Percentiles rank a stretch among this genome's conserved stretches.
Evolutionary conservation across 306 rosid species (phyloP).

Genomic region (Ceratonia siliqua): DNA sequence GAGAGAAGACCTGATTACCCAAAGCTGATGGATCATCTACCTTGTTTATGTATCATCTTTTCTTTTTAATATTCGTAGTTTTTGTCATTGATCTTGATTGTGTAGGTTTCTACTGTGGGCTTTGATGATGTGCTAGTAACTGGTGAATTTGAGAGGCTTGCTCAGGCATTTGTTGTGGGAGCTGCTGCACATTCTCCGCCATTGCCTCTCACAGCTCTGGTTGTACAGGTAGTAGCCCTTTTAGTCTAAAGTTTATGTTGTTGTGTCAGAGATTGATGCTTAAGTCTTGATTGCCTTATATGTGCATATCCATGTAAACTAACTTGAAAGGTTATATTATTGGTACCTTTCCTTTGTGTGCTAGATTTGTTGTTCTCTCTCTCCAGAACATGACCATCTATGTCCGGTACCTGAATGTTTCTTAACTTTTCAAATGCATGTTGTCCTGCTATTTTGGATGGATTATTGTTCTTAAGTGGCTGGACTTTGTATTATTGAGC

Average conservation of each 20-base stretch:
- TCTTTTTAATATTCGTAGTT: not conserved
- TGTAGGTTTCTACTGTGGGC: constrained; percentile 71
- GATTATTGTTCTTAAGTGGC: constrained; percentile 2
- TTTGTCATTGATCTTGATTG: constrained; percentile 34
- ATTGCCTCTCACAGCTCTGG: constrained; percentile 76
- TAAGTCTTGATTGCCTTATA: not conserved
- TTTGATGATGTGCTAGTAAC: constrained; percentile 59
- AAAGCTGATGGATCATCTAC: constrained; percentile 12
- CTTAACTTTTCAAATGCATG: not conserved
- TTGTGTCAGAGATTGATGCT: not conserved
- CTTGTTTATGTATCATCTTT: not conserved
- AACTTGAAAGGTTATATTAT: not conserved
- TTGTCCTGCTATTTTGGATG: not conserved
- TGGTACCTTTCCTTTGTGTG: constrained; percentile 11
- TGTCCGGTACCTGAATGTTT: not conserved
- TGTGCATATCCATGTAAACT: constrained; percentile 11
- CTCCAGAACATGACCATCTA: not conserved
- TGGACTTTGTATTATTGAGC: not conserved
- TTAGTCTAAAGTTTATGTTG: constrained; percentile 27
- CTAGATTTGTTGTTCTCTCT: constrained; percentile 2
- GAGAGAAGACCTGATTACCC: constrained; percentile 12
- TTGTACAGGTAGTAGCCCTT: constrained; percentile 70
- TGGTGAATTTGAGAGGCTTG: constrained; percentile 69
- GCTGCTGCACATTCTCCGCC: constrained; percentile 60
- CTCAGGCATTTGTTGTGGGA: constrained; percentile 65